Conservation (phyloP, 1,284 basidiomycete genomes). For the Naganishia albida region DNA sequence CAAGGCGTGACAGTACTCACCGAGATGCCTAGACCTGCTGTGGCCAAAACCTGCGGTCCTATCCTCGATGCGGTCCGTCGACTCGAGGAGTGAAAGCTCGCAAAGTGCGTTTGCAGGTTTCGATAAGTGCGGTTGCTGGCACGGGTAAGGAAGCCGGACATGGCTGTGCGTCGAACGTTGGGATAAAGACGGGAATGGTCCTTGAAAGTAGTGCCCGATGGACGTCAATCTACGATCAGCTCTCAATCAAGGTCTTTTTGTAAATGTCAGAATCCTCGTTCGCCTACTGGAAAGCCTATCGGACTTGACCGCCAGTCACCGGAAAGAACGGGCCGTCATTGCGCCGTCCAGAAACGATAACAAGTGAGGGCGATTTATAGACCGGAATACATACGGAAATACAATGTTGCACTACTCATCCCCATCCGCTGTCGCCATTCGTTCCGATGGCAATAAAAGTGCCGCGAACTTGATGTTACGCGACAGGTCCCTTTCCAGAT, state of each 20-base stretch:
- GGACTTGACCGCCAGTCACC: neutral
- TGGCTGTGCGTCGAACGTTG: neutral
- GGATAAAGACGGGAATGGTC: too few species aligned
- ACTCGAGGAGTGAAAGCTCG: neutral
- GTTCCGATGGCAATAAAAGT: slow-evolving; percentile 18
- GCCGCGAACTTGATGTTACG: slow-evolving; percentile 15
- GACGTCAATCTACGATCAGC: too few species aligned
- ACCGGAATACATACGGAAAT: neutral
- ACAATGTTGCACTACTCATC: slow-evolving; percentile 4
- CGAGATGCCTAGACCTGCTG: slow-evolving; percentile 14
- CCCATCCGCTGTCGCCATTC: neutral
- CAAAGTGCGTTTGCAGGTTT: neutral
- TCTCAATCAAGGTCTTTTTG: too few species aligned
- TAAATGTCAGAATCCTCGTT: too few species aligned
- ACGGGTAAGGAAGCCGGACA: neutral
- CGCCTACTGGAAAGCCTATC: neutral
- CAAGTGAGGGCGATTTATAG: neutral
- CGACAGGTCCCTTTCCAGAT: neutral
- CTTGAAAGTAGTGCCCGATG: too few species aligned
- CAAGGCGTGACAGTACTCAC: neutral
- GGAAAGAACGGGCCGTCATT: neutral
- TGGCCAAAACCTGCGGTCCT: slow-evolving; percentile 2
- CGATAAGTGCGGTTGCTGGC: neutral
- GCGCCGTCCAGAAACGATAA: neutral
- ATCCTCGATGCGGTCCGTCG: neutral